Conservation (phyloP, 257 asterid species). For the Scutellaria minor region DNA sequence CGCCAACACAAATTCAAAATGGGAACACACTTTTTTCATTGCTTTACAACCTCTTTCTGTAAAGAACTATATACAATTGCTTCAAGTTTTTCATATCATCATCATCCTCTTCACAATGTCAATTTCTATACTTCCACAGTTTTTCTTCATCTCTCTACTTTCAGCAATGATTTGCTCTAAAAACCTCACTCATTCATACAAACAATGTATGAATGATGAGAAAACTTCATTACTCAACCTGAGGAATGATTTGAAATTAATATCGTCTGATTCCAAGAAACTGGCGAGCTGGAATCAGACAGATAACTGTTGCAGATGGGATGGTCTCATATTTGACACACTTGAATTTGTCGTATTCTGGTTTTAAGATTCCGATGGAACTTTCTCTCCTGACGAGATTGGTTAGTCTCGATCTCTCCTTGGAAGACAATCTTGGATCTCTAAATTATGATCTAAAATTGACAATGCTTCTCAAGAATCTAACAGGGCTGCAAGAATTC, state of each 20-base stretch:
- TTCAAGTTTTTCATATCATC: too few species aligned
- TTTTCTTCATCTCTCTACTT: not conserved
- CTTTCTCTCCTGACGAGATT: too few species aligned
- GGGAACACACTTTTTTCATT: too few species aligned
- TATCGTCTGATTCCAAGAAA: slow-evolving; percentile 5
- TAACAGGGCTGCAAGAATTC: slow-evolving; percentile 43
- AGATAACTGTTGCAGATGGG: slow-evolving; percentile 42
- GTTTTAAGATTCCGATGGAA: too few species aligned
- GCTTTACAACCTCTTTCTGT: too few species aligned
- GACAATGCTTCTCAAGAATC: slow-evolving; percentile 9
- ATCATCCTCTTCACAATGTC: not conserved
- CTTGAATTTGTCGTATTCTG: too few species aligned
- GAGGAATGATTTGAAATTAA: slow-evolving; percentile 1
- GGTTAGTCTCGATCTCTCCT: too few species aligned
- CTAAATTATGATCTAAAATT: too few species aligned
- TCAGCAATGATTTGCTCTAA: not conserved
- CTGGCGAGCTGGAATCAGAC: slow-evolving; percentile 35
- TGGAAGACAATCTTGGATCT: too few species aligned
- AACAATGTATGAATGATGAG: slow-evolving; percentile 35
- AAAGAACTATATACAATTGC: too few species aligned
- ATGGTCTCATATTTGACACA: slow-evolving; percentile 19
- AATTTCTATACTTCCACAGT: not conserved
- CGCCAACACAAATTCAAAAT: too few species aligned
- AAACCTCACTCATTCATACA: not conserved
- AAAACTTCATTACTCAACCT: slow-evolving; percentile 24